Evolutionary conservation across 345 rosid species (phyloP).

Genomic region (Hypericum perforatum): DNA sequence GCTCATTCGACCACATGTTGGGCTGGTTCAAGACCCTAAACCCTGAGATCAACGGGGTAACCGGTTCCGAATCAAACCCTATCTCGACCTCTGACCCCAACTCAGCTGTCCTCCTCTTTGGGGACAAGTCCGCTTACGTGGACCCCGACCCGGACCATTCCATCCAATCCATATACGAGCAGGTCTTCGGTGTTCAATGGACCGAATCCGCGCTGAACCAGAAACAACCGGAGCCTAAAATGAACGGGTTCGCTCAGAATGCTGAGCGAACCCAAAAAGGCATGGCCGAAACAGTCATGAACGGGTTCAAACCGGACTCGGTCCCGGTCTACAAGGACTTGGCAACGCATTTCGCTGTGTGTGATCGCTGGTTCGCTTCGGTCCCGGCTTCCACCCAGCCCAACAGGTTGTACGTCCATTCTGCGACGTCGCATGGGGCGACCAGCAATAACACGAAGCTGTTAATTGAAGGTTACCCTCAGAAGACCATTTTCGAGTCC

Average conservation of each 20-base stretch:
- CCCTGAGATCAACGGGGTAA: constrained; percentile 65
- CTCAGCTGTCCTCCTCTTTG: constrained; percentile 32
- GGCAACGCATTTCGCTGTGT: constrained; percentile 55
- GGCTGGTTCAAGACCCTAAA: constrained; percentile 80
- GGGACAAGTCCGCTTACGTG: constrained; percentile 43
- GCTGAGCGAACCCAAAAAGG: constrained; percentile 23
- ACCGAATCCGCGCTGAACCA: constrained; percentile 18
- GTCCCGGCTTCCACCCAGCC: constrained; percentile 60
- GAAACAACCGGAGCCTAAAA: constrained; percentile 34
- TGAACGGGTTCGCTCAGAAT: constrained; percentile 44
- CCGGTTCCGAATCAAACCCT: constrained; percentile 63
- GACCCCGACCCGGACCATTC: constrained; percentile 88
- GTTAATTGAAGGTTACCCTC: constrained; percentile 51
- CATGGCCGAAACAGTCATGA: constrained; percentile 35
- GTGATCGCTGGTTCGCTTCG: constrained; percentile 76
- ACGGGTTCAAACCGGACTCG: constrained; percentile 56
- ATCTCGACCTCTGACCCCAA: constrained; percentile 37
- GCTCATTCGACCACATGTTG: constrained; percentile 82
- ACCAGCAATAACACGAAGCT: constrained; percentile 39
- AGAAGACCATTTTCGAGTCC: constrained; percentile 61
- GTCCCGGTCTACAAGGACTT: constrained; percentile 52
- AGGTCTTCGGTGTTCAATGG: constrained; percentile 76
- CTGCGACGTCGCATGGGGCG: constrained; percentile 70
- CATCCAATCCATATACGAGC: constrained; percentile 78
- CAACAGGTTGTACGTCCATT: constrained; percentile 49